Evolutionary conservation across 257 asterid species (phyloP).

Genomic region (Solanum appendiculatum): DNA sequence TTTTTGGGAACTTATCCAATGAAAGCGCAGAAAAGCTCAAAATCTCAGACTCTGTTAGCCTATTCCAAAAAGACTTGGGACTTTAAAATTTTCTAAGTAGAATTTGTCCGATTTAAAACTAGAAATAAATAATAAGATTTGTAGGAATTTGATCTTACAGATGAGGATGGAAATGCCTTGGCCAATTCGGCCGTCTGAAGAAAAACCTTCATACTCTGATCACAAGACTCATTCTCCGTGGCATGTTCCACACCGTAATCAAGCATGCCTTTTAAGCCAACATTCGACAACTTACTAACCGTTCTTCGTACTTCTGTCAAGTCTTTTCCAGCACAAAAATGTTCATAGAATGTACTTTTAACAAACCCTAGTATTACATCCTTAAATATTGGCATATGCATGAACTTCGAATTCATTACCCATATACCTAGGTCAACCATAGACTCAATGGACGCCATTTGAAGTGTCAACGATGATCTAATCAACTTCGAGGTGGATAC

Average conservation of each 20-base stretch:
- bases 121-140: background rate
- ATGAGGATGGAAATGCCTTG: slow-evolving; percentile 15
- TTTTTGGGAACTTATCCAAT: background rate
- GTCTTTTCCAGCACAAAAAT: slow-evolving; percentile 71
- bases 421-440: slow-evolving; percentile 41
- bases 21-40: too few species aligned
- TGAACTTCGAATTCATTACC: slow-evolving; percentile 41
- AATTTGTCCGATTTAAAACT: background rate
- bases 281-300: slow-evolving; percentile 22
- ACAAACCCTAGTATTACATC: slow-evolving; percentile 18
- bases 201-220: slow-evolving; percentile 34
- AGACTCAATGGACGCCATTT: slow-evolving; percentile 27
- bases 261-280: slow-evolving; percentile 59
- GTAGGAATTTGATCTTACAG: slow-evolving; percentile 22
- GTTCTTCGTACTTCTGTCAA: slow-evolving; percentile 35
- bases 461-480: slow-evolving; percentile 35
- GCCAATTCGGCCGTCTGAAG: slow-evolving; percentile 37
- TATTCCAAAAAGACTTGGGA: background rate
- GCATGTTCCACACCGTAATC: slow-evolving; percentile 87
- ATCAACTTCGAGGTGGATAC: slow-evolving; percentile 35
- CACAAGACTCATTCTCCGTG: slow-evolving; percentile 42
- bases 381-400: slow-evolving; percentile 25
- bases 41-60: background rate
- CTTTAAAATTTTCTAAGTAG: background rate
- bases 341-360: slow-evolving; percentile 45